Evolutionary conservation across 805 yeast species (phyloP).

Genomic region (Grigorovia yakushimaensis): DNA sequence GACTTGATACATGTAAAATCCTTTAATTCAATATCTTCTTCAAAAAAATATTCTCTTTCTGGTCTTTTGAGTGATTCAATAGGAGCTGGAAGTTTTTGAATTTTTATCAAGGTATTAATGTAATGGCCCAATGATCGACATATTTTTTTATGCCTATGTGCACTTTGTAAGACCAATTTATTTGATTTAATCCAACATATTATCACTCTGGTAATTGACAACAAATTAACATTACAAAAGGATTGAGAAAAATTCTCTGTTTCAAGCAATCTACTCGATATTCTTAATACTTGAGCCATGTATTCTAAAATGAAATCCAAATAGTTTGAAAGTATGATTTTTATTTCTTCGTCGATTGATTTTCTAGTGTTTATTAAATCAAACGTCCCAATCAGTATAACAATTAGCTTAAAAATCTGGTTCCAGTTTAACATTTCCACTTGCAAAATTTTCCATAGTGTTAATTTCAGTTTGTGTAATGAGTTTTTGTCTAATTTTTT

Average conservation of each 20-base stretch:
- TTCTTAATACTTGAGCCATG: background rate
- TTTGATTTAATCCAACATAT: constrained; percentile 49
- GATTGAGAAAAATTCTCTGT: background rate
- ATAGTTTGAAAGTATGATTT: background rate
- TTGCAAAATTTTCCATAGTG: background rate
- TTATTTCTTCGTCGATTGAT: constrained; percentile 10
- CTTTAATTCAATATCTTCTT: constrained; percentile 11
- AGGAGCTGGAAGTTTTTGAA: background rate
- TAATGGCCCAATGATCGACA: constrained; percentile 19
- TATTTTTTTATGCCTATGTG: constrained; percentile 23
- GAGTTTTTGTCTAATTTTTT: no score
- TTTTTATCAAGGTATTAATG: constrained; percentile 16
- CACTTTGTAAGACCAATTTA: constrained; percentile 29
- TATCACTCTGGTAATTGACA: constrained; percentile 38
- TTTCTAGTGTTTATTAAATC: background rate
- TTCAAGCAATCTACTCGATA: background rate
- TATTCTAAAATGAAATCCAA: background rate
- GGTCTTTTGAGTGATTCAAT: constrained; percentile 2
- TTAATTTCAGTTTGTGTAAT: background rate
- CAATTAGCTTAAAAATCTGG: background rate
- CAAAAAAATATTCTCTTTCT: constrained; percentile 8
- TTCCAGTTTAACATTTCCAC: background rate
- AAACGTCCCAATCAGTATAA: background rate
- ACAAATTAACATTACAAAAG: background rate
- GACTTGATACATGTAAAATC: constrained; percentile 11